Base-by-base conservation (phyloP, 345 rosid genomes). In the Dipteronia dyeriana region DNA sequence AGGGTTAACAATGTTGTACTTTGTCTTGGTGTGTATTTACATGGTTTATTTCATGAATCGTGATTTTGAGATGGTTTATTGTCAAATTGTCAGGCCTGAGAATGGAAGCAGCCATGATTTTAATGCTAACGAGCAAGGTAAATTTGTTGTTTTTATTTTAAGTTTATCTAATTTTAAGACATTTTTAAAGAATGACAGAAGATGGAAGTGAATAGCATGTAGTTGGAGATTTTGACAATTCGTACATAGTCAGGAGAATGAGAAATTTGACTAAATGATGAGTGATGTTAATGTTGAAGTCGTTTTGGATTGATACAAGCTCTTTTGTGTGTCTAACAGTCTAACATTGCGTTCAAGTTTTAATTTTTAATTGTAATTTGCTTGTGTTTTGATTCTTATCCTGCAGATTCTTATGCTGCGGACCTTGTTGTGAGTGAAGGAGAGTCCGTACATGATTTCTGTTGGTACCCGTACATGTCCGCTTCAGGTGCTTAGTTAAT, bases 381-480 rank as follows among this genome's bases (percentile, higher is more conserved):
- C 70, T 22, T 26, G 0, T 74, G 61, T 41, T 23, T 9, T 75
- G 78, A 47, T 31, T 76, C 38, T 77, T 66, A 25, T 74, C 49
- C 70, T 82, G 79, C 86, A 96, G 99, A 96, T 86, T 92, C 99
- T 0, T 96, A 78, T 87, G 80, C 83, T 69, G 92, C 93, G 0
- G 84, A 84, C 76, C 88, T 88, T 29, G 81, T 91, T 73, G 88
- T 96, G 82, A 76, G 65, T 2, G 99, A 91, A 83, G 99, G 98
- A 81, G 98, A 96, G 83, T 85, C 98, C 71, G 92, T 94, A 2
- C 91, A 96, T 77, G 99, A 96, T 80, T 91, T 87, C 85, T 91
- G 97, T 79, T 94, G 99, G 99, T 96, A 94, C 83, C 99, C 99
- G 0, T 87, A 86, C 86, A 96, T 94, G 99, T 87, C 87, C 66